These are phyloP conservation scores for Salvia splendens DNA, from an alignment of 257 asterid species.

Conservation along the genomic window DNA sequence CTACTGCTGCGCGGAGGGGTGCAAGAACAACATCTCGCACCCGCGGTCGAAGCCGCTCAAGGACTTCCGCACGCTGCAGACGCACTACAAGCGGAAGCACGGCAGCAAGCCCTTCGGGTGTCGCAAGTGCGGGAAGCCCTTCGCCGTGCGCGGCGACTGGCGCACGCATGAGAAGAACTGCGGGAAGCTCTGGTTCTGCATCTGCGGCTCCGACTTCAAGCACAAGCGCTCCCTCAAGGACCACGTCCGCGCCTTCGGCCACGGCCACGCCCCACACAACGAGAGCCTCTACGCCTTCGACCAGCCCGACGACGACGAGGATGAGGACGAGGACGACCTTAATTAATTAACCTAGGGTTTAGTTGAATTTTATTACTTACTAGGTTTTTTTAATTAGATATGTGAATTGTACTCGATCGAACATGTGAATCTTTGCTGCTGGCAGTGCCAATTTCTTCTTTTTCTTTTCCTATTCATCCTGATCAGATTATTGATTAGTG, in stretches of 20 bases:
- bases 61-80: slow-evolving; percentile 86
- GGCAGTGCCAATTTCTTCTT: not conserved
- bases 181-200: slow-evolving; percentile 80
- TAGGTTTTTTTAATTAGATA: too few species aligned
- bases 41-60: slow-evolving; percentile 81
- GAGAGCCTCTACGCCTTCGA: slow-evolving; percentile 45
- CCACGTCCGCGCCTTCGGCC: slow-evolving; percentile 74
- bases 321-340: slow-evolving; percentile 1
- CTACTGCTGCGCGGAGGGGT: slow-evolving; percentile 89
- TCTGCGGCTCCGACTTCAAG: slow-evolving; percentile 90
- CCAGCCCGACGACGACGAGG: slow-evolving; percentile 29
- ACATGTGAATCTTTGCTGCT: slow-evolving; percentile 41
- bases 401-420: not conserved
- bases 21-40: slow-evolving; percentile 82
- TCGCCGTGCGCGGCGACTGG: slow-evolving; percentile 95
- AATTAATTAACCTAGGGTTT: not conserved
- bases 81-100: slow-evolving; percentile 88
- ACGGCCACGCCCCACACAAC: slow-evolving; percentile 72
- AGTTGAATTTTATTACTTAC: too few species aligned
- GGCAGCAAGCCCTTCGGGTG: slow-evolving; percentile 74
- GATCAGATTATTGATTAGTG: slow-evolving; percentile 46
- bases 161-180: slow-evolving; percentile 93
- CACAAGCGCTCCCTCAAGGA: slow-evolving; percentile 90
- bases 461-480: slow-evolving; percentile 13
- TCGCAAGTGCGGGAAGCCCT: slow-evolving; percentile 68